These are phyloP conservation scores for Rubia peregrina DNA, from an alignment of 305 asterid genomes.

Conservation along the genomic window DNA sequence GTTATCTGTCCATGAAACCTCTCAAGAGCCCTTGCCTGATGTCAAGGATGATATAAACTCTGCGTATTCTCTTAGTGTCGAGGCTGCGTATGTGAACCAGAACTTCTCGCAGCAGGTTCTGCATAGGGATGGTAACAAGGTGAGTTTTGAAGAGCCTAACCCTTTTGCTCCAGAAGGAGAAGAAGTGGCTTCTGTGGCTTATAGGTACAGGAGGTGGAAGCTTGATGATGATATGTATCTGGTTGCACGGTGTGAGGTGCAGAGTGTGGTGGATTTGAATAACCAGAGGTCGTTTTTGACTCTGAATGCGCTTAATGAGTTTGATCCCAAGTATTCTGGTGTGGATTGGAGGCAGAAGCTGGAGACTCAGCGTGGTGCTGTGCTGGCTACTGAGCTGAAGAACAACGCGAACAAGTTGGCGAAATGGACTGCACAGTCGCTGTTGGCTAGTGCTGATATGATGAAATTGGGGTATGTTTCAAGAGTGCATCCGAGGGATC, in stretches of 20 bases:
- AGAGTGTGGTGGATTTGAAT: slow-evolving; percentile 70
- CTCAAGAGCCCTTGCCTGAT: slow-evolving; percentile 94
- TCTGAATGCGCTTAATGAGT: slow-evolving; percentile 79
- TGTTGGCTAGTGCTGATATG: slow-evolving; percentile 93
- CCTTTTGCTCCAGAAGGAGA: slow-evolving; percentile 92
- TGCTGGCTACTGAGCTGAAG: slow-evolving; percentile 88
- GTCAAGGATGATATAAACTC: slow-evolving; percentile 88
- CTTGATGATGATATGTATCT: no score
- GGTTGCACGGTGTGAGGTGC: slow-evolving; percentile 88
- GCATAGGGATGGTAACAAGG: slow-evolving; percentile 81
- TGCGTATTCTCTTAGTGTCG: slow-evolving; percentile 68
- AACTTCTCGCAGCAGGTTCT: no score
- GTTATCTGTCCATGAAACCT: slow-evolving; percentile 83
- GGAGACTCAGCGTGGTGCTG: slow-evolving; percentile 96
- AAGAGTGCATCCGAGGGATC: slow-evolving; percentile 93
- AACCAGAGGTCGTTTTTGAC: slow-evolving; percentile 79
- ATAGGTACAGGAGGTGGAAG: slow-evolving; percentile 94
- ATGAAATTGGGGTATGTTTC: slow-evolving; percentile 95
- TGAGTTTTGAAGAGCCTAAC: slow-evolving; percentile 77
- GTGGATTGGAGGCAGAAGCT: slow-evolving; percentile 97
- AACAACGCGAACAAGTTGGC: slow-evolving; percentile 91
- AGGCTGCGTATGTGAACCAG: no score
- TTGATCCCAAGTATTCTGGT: slow-evolving; percentile 88
- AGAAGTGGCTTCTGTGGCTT: slow-evolving; percentile 86
- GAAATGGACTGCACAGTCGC: slow-evolving; percentile 90